These are phyloP conservation scores for Sanghuangporus sanghuang DNA, from an alignment of 1,284 basidiomycete genomes.

Conservation along the genomic window DNA sequence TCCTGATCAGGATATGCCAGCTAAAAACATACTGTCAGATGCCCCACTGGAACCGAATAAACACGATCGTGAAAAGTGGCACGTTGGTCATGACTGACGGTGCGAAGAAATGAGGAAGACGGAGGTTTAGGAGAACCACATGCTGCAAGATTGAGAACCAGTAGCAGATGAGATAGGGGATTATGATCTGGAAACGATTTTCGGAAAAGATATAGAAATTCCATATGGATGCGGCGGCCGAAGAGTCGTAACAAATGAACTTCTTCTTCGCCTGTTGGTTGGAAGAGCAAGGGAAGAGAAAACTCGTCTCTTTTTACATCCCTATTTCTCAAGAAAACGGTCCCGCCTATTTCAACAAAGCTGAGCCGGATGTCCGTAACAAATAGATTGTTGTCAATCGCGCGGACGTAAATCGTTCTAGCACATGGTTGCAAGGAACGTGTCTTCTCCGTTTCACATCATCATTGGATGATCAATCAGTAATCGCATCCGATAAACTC, in stretches of 20 bases:
- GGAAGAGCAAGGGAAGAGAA: neutral
- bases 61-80: neutral
- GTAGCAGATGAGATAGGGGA: neutral
- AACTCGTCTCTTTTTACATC: neutral
- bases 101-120: neutral
- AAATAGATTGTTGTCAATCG: neutral
- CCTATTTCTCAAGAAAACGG: neutral
- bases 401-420: neutral
- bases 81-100: neutral
- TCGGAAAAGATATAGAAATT: neutral
- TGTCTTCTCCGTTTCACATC: neutral
- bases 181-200: neutral
- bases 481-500: neutral
- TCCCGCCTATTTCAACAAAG: neutral
- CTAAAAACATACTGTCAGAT: neutral
- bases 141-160: neutral
- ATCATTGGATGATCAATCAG: neutral
- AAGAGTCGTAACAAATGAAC: neutral
- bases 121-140: neutral
- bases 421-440: neutral
- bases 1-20: neutral
- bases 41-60: neutral
- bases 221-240: neutral
- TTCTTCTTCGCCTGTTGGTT: neutral
- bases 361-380: neutral